These are phyloP conservation scores for Escovopsis sp. DNA, from an alignment of 2,329 filamentous ascomycete genomes.

Conservation along the genomic window DNA sequence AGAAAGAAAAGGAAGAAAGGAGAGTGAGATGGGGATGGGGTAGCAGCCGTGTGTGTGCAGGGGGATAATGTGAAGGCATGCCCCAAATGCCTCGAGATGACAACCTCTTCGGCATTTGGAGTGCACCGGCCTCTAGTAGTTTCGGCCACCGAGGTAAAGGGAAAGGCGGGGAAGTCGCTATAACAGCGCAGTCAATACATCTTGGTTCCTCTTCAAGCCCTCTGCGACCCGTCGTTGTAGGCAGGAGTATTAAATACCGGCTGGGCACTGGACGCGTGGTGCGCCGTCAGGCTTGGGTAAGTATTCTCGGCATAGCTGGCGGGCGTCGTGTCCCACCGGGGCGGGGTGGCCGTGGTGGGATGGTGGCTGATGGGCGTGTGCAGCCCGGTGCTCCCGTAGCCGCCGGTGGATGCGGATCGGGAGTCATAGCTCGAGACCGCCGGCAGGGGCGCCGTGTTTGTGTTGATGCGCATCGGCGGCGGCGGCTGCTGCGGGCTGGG, in stretches of 20 bases:
- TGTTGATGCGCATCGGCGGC: constrained; percentile 20
- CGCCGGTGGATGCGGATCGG: constrained; percentile 14
- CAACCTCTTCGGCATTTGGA: constrained; percentile 2
- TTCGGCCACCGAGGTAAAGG: neutral
- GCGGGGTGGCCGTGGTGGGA: constrained; percentile 20
- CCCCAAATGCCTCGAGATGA: constrained; percentile 1
- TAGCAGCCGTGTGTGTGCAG: no score
- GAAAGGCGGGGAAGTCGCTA: neutral
- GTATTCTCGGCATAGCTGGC: constrained; percentile 22
- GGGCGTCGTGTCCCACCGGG: constrained; percentile 26
- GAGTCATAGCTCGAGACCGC: constrained; percentile 25
- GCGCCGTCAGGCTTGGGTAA: constrained; percentile 24
- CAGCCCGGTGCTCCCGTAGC: constrained; percentile 25
- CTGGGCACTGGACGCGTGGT: constrained; percentile 16
- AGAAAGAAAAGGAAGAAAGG: no score
- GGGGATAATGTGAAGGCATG: neutral
- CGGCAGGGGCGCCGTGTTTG: constrained; percentile 19
- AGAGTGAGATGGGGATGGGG: neutral
- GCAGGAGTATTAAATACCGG: constrained; percentile 26
- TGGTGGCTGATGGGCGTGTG: constrained; percentile 25
- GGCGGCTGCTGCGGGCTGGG: constrained; percentile 21
- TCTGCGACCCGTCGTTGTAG: constrained; percentile 25
- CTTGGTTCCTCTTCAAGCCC: constrained; percentile 18
- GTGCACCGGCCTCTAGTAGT: neutral
- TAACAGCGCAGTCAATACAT: neutral